These are phyloP conservation scores for Dryadomyces quercus-mongolicae DNA, from an alignment of 2,329 filamentous ascomycete genomes.

Conservation along the genomic window DNA sequence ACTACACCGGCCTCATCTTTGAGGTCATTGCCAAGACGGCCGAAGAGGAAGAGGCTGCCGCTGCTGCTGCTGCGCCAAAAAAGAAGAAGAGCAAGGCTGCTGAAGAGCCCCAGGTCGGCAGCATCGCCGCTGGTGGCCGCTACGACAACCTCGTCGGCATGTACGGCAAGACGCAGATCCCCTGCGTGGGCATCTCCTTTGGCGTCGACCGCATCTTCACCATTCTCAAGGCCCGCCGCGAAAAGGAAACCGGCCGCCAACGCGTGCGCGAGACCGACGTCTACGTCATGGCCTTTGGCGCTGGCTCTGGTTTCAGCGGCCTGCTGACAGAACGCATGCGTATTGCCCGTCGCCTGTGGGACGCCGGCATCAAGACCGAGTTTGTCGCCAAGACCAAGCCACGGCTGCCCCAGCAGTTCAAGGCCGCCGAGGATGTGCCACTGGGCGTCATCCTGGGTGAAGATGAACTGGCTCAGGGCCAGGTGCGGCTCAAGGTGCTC, in stretches of 20 bases:
- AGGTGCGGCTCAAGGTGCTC: conserved; percentile 77
- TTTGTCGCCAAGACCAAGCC: conserved; percentile 86
- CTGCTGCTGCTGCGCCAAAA: conserved; percentile 14
- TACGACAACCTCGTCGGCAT: conserved; percentile 92
- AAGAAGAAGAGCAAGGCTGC: conserved; percentile 4
- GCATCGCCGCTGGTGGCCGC: conserved; percentile 77
- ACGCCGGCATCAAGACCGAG: conserved; percentile 81
- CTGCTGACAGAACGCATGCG: conserved; percentile 75
- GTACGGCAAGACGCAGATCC: conserved; percentile 80
- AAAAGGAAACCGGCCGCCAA: conserved; percentile 30
- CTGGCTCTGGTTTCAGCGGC: conserved; percentile 53
- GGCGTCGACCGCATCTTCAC: conserved; percentile 93
- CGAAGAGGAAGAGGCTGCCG: conserved; percentile 21
- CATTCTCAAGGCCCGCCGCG: conserved; percentile 67
- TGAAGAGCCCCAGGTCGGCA: conserved; percentile 54
- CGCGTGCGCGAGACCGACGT: conserved; percentile 73
- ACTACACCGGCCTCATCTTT: conserved; percentile 69
- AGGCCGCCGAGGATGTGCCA: conserved; percentile 77
- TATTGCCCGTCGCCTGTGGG: conserved; percentile 66
- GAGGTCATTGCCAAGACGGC: conserved; percentile 44
- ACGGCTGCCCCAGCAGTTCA: conserved; percentile 81
- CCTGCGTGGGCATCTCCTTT: conserved; percentile 86
- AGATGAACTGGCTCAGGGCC: conserved; percentile 71
- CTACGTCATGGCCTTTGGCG: conserved; percentile 89
- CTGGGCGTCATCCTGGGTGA: conserved; percentile 85